Evolutionary conservation across 139 green algal species (phyloP), one percentile per base, ranked within the genome.

Genomic region (Closterium sp.): DNA sequence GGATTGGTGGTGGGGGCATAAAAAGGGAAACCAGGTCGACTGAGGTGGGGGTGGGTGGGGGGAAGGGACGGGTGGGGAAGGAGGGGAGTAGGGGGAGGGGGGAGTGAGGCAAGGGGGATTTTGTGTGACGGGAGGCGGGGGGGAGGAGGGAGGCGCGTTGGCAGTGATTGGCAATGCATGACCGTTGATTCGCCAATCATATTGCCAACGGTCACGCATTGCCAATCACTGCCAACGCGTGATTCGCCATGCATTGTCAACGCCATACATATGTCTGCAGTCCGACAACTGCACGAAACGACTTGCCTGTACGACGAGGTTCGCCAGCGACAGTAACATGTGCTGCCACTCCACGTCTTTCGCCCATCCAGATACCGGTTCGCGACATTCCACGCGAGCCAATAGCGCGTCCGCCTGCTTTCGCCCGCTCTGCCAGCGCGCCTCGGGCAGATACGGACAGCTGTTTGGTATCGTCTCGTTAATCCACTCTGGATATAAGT

Each of bases 401-500:
- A 87, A 30, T 24, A 90, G 87, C 28, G 87, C 87, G 31, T 90
- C 31, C 87, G 32, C 28, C 28, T 29, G 87, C 27, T 29, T 31
- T 31, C 27, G 28, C 31, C 28, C 32, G 30, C 28, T 34, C 87
- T 29, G 87, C 87, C 31, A 90, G 27, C 28, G n/a, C n/a, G 85
- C 28, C 22, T 62, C 24, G 28, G 87, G 32, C 87, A 90, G 28
- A 31, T 34, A 34, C 10, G 87, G 87, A 31, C 87, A 90, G 87
- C 31, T 73, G 87, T 42, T 31, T 24, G 62, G 62, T 5, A 30
- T 4, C 28, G 24, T 62, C 10, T 90, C 87, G 30, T 90, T 31
- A 21, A 90, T 24, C 87, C 87, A 90, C 87, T 90, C 87, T 21
- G 87, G 87, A 9, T 90, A 90, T n/a, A 90, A 28, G 28, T 90